Evolutionary conservation across 495 filamentous ascomycete species (phyloP).

Genomic region (Trichoderma orchidacearum): DNA sequence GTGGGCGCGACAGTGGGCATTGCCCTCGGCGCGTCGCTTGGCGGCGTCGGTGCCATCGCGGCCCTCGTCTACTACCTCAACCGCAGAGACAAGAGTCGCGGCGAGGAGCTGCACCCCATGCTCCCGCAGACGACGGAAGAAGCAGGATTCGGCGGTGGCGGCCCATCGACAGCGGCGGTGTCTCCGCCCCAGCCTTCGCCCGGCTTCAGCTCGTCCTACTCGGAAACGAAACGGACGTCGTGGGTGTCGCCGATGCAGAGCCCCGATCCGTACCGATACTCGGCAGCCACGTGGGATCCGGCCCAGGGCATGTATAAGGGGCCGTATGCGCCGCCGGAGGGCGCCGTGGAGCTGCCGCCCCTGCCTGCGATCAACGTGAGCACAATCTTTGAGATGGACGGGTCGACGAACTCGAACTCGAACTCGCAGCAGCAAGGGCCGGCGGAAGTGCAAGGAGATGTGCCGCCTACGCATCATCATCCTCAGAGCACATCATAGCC

Average conservation of each 20-base stretch:
- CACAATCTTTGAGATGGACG: background rate
- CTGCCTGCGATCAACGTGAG: background rate
- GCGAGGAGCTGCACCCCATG: conserved; percentile 22
- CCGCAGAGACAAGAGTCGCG: conserved; percentile 6
- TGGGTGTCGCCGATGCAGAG: background rate
- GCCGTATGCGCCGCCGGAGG: background rate
- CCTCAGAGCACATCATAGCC: too few relatives aligned
- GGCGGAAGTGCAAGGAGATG: too few relatives aligned
- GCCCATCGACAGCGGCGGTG: too few relatives aligned
- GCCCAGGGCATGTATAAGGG: background rate
- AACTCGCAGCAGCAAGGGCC: too few relatives aligned
- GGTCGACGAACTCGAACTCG: too few relatives aligned
- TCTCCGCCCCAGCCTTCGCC: background rate
- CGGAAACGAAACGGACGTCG: background rate
- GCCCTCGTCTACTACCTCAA: conserved; percentile 11
- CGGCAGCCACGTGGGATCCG: background rate
- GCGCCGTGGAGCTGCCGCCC: background rate
- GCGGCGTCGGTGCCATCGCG: conserved; percentile 9
- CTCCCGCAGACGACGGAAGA: conserved; percentile 9
- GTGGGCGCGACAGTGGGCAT: conserved; percentile 11
- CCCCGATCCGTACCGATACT: background rate
- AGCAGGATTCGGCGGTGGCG: too few relatives aligned
- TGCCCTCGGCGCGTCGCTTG: conserved; percentile 10
- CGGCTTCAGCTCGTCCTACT: background rate
- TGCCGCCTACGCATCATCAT: too few relatives aligned